Percentiles rank a stretch among this genome's conserved stretches.
These are phyloP conservation scores for Rubus parviflorus DNA, from an alignment of 306 rosid species.

Conservation along the genomic window DNA sequence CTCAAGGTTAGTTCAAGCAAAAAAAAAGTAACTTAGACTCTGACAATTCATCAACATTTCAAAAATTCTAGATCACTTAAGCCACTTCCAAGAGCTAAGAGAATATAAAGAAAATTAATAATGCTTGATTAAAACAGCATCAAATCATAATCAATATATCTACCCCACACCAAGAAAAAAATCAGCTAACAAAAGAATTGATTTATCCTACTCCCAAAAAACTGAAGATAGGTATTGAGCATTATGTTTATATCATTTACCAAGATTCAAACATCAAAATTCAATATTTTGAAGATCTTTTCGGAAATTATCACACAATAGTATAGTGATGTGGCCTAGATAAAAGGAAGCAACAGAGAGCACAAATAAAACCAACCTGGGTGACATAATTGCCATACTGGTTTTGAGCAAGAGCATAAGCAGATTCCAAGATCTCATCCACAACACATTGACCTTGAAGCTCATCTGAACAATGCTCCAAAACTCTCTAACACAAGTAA, in stretches of 20 bases:
- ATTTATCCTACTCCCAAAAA: background rate
- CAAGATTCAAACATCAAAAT: background rate
- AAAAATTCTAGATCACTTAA: no score
- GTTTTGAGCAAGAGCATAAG: slow-evolving; percentile 56
- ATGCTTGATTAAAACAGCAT: no score
- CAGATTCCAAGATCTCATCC: slow-evolving; percentile 62
- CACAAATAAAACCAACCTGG: slow-evolving; percentile 44
- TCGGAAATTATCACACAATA: background rate
- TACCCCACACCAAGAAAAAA: no score
- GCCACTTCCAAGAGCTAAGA: no score
- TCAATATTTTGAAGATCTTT: background rate
- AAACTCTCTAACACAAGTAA: slow-evolving; percentile 47
- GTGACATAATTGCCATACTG: slow-evolving; percentile 78
- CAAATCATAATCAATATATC: no score
- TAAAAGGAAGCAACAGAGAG: slow-evolving; percentile 11
- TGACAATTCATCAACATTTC: no score
- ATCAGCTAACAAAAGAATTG: background rate
- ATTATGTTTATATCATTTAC: background rate
- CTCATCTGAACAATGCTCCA: slow-evolving; percentile 69
- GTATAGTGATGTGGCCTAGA: background rate
- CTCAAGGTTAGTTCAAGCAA: background rate
- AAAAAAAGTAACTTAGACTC: background rate
- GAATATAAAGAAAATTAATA: no score
- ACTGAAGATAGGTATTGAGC: background rate
- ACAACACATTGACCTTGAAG: slow-evolving; percentile 44